Conservation (phyloP, 139 green algal genomes). For the Pycnococcus provasolii region DNA sequence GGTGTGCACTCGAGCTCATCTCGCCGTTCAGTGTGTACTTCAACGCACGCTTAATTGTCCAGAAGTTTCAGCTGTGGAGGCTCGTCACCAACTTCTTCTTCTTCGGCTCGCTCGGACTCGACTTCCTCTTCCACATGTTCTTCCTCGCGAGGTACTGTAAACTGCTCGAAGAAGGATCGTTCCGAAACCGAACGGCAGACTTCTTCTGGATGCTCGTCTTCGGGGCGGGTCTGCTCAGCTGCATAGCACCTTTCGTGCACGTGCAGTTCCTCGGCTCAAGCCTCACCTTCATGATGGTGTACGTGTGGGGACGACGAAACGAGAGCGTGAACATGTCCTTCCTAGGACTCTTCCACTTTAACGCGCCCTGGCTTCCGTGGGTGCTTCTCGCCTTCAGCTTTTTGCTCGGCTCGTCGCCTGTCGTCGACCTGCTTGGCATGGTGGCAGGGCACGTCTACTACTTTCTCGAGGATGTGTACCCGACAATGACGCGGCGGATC, state of each 20-base stretch:
- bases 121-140: conserved; percentile 99
- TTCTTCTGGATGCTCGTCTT: conserved; percentile 98
- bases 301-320: conserved; percentile 92
- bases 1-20: conserved; percentile 54
- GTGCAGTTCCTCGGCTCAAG: conserved; percentile 89
- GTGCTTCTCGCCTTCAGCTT: conserved; percentile 86
- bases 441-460: conserved; percentile 80
- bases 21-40: conserved; percentile 94
- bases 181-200: conserved; percentile 78
- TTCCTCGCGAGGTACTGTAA: conserved; percentile 96
- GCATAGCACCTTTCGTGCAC: conserved; percentile 74
- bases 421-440: conserved; percentile 76
- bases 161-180: conserved; percentile 89
- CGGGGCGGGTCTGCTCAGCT: conserved; percentile 63
- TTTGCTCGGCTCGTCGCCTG: conserved; percentile 71
- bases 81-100: conserved; percentile 97
- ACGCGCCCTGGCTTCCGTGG: conserved; percentile 95
- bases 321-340: conserved; percentile 86
- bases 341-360: conserved; percentile 97
- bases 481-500: conserved; percentile 54
- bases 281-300: conserved; percentile 95
- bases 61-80: conserved; percentile 80
- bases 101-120: conserved; percentile 89
- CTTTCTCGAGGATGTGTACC: conserved; percentile 97
- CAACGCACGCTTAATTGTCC: conserved; percentile 80